These are phyloP conservation scores for Mycena amicta DNA, from an alignment of 768 basidiomycete genomes.

Conservation along the genomic window DNA sequence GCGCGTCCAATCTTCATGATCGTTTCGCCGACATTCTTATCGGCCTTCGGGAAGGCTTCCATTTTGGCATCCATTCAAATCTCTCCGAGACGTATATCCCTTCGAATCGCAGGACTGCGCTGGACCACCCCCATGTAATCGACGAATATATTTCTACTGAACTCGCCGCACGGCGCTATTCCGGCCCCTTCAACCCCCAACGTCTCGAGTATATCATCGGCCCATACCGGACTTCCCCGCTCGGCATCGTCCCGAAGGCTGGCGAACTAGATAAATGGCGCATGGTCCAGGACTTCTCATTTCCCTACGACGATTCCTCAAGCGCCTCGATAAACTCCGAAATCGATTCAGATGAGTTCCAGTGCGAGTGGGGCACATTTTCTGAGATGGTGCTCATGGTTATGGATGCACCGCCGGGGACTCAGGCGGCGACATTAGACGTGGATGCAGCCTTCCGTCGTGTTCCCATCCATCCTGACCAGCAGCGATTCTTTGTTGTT, in stretches of 20 bases:
- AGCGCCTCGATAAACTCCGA: conserved; percentile 29
- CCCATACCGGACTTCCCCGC: conserved; percentile 25
- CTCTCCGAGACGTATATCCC: conserved; percentile 20
- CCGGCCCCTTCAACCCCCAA: conserved; percentile 20
- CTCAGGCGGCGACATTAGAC: conserved; percentile 40
- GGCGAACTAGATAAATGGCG: conserved; percentile 22
- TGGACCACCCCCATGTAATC: conserved; percentile 14
- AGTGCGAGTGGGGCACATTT: conserved; percentile 36
- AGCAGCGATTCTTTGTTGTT: conserved; percentile 30
- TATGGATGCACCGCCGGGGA: conserved; percentile 33
- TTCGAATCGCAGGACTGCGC: conserved; percentile 27
- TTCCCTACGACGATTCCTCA: conserved; percentile 13
- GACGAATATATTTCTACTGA: conserved; percentile 23
- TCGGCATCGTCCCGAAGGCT: conserved; percentile 25
- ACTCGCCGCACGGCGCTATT: conserved; percentile 11
- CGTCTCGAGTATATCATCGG: conserved; percentile 23
- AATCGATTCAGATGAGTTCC: conserved; percentile 28
- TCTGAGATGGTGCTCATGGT: conserved; percentile 25
- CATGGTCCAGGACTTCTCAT: conserved; percentile 28
- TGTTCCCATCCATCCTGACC: conserved; percentile 33
- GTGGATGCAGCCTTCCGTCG: conserved; percentile 38
- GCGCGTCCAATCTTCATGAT: conserved; percentile 10
- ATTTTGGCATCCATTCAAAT: conserved; percentile 22
- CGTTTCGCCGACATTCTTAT: conserved; percentile 24
- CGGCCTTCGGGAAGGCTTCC: conserved; percentile 27